Evolutionary conservation across 2,329 filamentous ascomycete species (phyloP).

Genomic region (Chaetomium sp.): DNA sequence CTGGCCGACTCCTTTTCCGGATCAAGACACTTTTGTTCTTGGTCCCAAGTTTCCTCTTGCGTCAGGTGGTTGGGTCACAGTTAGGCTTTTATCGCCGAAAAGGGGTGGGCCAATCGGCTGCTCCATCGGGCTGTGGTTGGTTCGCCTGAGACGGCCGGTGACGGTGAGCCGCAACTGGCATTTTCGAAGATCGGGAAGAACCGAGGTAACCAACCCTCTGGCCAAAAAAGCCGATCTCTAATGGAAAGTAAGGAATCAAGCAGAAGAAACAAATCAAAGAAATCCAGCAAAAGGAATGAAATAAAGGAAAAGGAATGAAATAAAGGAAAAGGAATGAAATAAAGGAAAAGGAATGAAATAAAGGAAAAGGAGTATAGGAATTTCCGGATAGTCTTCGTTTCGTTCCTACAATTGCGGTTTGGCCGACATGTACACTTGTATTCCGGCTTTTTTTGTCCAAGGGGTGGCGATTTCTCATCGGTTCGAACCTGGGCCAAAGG

Average conservation of each 20-base stretch:
- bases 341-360: too few relatives aligned
- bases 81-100: constrained; percentile 4
- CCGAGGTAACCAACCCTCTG: too few relatives aligned
- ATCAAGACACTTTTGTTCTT: neutral
- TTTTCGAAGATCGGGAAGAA: neutral
- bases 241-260: neutral
- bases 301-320: too few relatives aligned
- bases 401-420: too few relatives aligned
- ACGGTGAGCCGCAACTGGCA: constrained; percentile 12
- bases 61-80: neutral
- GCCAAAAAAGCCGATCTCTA: neutral
- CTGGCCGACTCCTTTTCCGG: neutral
- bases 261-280: too few relatives aligned
- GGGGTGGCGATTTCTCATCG: too few relatives aligned
- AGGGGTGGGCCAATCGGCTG: constrained; percentile 24
- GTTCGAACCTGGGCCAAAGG: neutral
- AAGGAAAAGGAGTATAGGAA: too few relatives aligned
- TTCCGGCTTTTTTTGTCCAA: too few relatives aligned
- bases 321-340: too few relatives aligned
- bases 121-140: constrained; percentile 16
- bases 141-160: constrained; percentile 30
- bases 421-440: too few relatives aligned
- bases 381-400: too few relatives aligned
- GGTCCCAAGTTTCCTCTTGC: neutral
- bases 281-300: too few relatives aligned